These are phyloP conservation scores for Phaffia rhodozyma DNA, from an alignment of 1,284 basidiomycete genomes.

Conservation along the genomic window DNA sequence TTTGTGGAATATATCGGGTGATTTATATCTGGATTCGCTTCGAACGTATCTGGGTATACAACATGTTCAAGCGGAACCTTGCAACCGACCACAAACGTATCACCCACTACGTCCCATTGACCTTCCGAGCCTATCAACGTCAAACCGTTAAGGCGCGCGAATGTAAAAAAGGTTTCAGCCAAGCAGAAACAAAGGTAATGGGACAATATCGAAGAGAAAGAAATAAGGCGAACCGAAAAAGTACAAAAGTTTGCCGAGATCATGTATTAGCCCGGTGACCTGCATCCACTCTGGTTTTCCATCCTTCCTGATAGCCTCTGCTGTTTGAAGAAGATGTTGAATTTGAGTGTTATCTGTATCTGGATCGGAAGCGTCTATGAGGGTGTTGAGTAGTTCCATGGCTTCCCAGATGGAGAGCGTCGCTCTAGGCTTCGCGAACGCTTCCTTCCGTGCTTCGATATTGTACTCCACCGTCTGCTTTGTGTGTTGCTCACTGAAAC, in stretches of 20 bases:
- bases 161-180: neutral
- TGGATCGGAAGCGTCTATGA: conserved; percentile 67
- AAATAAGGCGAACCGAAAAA: conserved; percentile 47
- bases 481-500: conserved; percentile 78
- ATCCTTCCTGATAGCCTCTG: conserved; percentile 77
- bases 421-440: conserved; percentile 25
- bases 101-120: conserved; percentile 86
- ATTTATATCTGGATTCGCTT: conserved; percentile 58
- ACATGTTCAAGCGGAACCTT: conserved; percentile 62
- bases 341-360: conserved; percentile 59
- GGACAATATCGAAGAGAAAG: conserved; percentile 40
- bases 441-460: conserved; percentile 39
- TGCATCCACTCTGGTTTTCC: conserved; percentile 56
- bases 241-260: conserved; percentile 71
- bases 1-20: conserved; percentile 65
- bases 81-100: conserved; percentile 80
- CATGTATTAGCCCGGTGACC: conserved; percentile 74
- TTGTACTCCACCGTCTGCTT: conserved; percentile 84
- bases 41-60: conserved; percentile 76
- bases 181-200: neutral
- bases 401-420: conserved; percentile 63
- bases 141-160: neutral
- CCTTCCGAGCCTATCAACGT: conserved; percentile 38
- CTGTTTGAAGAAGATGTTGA: conserved; percentile 80
- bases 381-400: conserved; percentile 75